These are phyloP conservation scores for Poa pratensis DNA, from an alignment of 176 grass and related monocot genomes.

Conservation along the genomic window DNA sequence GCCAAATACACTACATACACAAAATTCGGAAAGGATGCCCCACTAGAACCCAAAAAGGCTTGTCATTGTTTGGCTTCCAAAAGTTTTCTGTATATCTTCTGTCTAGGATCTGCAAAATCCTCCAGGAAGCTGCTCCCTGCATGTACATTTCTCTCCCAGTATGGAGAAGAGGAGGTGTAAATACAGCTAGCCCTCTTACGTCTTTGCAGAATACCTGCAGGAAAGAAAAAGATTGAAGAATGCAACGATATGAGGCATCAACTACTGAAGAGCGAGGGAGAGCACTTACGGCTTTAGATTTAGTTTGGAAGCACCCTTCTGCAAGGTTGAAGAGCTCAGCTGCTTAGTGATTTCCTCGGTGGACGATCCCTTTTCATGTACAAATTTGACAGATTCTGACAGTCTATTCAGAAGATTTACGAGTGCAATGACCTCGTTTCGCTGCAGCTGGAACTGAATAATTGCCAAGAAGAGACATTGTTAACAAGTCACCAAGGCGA, in stretches of 20 bases:
- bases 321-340: conserved; percentile 43
- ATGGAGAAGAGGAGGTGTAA: conserved; percentile 16
- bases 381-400: conserved; percentile 91
- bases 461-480: conserved; percentile 27
- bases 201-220: conserved; percentile 37
- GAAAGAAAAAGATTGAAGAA: not conserved
- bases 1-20: conserved; percentile 32
- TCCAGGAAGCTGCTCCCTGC: conserved; percentile 31
- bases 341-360: conserved; percentile 63
- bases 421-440: conserved; percentile 93
- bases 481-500: not conserved
- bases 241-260: not conserved
- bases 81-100: conserved; percentile 17
- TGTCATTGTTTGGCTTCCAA: not conserved
- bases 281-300: conserved; percentile 31
- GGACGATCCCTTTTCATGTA: conserved; percentile 72
- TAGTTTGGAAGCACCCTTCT: conserved; percentile 48
- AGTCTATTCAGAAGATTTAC: conserved; percentile 92
- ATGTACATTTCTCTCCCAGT: conserved; percentile 32
- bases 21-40: conserved; percentile 2
- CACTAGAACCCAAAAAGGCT: not conserved
- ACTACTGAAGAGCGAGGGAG: not conserved
- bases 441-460: conserved; percentile 86
- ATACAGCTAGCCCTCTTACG: conserved; percentile 21
- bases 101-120: conserved; percentile 37